Conservation (phyloP, 768 basidiomycete genomes). For the Lactifluus echinatus region DNA sequence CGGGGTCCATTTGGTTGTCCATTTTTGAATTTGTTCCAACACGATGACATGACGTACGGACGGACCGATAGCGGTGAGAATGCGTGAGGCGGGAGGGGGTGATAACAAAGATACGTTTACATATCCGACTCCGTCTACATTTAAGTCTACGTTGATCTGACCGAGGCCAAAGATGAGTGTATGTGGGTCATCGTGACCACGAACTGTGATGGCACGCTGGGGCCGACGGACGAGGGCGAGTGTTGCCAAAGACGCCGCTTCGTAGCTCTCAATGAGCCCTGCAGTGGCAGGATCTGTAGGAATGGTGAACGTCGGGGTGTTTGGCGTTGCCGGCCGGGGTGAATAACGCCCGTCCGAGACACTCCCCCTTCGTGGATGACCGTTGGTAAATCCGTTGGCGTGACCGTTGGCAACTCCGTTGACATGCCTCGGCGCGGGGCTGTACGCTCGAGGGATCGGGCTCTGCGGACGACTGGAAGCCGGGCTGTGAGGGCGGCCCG, state of each 20-base stretch:
- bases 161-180: constrained; percentile 72
- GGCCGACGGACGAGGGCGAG: constrained; percentile 53
- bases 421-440: constrained; percentile 10
- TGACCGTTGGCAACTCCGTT: constrained; percentile 22
- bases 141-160: constrained; percentile 32
- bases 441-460: not conserved
- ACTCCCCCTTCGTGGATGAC: constrained; percentile 25
- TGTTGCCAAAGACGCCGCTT: constrained; percentile 58
- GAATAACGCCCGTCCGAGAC: constrained; percentile 23
- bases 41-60: constrained; percentile 65
- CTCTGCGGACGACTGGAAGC: not conserved
- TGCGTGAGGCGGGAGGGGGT: constrained; percentile 51
- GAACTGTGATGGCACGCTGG: constrained; percentile 43
- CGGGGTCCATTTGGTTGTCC: constrained; percentile 81
- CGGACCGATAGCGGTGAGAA: constrained; percentile 51
- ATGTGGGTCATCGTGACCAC: constrained; percentile 47
- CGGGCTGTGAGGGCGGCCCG: not conserved
- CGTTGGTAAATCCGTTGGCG: constrained; percentile 23
- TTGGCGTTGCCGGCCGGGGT: constrained; percentile 19
- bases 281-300: constrained; percentile 22
- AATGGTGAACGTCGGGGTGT: constrained; percentile 12
- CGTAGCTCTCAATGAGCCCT: constrained; percentile 49
- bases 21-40: constrained; percentile 69
- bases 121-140: constrained; percentile 52
- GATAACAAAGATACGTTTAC: constrained; percentile 58